phyloP scores from a whole-genome alignment of 1,284 basidiomycete species.

The Retiboletus fuscus region DNA sequence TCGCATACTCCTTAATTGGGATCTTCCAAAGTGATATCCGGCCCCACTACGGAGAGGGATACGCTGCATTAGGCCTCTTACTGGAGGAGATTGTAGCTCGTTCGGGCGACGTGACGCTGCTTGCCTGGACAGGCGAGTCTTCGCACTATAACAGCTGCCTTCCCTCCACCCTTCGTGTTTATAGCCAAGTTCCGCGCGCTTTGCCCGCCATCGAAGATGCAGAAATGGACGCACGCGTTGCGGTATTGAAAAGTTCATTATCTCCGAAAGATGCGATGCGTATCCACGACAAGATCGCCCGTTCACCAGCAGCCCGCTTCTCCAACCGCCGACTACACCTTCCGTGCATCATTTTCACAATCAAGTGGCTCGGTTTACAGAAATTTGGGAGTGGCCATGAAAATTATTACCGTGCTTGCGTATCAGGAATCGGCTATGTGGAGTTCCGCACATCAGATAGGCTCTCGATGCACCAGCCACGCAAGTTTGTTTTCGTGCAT shows the following conservation, averaged over 20 bases:
- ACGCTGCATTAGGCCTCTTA: constrained; percentile 30
- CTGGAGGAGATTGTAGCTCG: constrained; percentile 35
- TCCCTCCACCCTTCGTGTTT: constrained; percentile 26
- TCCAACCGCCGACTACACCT: not conserved
- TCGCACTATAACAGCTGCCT: constrained; percentile 35
- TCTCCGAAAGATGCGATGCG: not conserved
- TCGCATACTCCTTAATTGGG: no score
- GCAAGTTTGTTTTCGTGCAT: not conserved
- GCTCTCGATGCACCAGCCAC: not conserved
- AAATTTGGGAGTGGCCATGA: not conserved
- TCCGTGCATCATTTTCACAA: constrained; percentile 1
- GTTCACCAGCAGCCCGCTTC: not conserved
- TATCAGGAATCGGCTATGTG: not conserved
- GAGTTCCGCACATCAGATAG: not conserved
- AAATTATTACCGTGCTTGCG: not conserved
- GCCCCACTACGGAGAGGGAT: constrained; percentile 33
- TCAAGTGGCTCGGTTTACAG: not conserved
- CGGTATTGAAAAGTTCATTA: not conserved
- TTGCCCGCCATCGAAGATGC: not conserved
- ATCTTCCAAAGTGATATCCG: constrained; percentile 35
- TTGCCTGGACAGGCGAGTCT: constrained; percentile 32
- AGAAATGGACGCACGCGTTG: not conserved
- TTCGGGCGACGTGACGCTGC: constrained; percentile 30
- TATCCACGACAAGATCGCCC: not conserved
- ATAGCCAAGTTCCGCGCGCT: constrained; percentile 8